These are phyloP conservation scores for Lophiotrema nucula DNA, from an alignment of 495 filamentous ascomycete genomes.

Conservation along the genomic window DNA sequence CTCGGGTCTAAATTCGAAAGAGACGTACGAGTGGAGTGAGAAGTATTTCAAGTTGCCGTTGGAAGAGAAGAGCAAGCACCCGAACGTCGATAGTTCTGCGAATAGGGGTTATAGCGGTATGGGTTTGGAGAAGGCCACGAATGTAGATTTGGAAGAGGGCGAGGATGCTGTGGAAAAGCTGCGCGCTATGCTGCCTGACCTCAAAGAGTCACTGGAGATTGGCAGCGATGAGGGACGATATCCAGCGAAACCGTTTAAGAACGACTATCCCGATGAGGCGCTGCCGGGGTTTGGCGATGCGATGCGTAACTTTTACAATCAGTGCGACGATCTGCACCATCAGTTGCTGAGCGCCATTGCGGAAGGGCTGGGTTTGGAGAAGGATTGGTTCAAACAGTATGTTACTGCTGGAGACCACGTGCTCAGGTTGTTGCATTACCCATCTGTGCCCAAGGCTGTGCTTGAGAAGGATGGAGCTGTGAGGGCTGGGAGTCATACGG, in stretches of 20 bases:
- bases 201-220: conserved; percentile 15
- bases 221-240: conserved; percentile 13
- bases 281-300: conserved; percentile 8
- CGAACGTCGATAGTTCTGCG: conserved; percentile 44
- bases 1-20: background rate
- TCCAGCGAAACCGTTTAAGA: background rate
- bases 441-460: conserved; percentile 1
- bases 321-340: conserved; percentile 13
- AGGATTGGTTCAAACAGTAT: conserved; percentile 15
- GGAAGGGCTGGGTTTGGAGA: conserved; percentile 6
- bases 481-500: conserved; percentile 5
- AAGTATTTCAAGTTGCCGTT: conserved; percentile 3
- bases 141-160: background rate
- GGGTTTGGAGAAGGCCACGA: conserved; percentile 10
- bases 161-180: conserved; percentile 10
- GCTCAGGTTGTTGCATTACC: conserved; percentile 13
- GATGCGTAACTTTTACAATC: conserved; percentile 3
- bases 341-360: conserved; percentile 10
- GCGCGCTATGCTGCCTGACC: conserved; percentile 3
- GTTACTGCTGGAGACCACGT: conserved; percentile 13
- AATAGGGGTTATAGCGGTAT: conserved; percentile 51
- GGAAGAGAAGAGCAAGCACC: conserved; percentile 11
- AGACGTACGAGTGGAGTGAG: conserved; percentile 6
- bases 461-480: conserved; percentile 2
- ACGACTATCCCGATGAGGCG: conserved; percentile 9